These are phyloP conservation scores for Fusarium ambrosium DNA, from an alignment of 2,329 filamentous ascomycete species.

Conservation along the genomic window DNA sequence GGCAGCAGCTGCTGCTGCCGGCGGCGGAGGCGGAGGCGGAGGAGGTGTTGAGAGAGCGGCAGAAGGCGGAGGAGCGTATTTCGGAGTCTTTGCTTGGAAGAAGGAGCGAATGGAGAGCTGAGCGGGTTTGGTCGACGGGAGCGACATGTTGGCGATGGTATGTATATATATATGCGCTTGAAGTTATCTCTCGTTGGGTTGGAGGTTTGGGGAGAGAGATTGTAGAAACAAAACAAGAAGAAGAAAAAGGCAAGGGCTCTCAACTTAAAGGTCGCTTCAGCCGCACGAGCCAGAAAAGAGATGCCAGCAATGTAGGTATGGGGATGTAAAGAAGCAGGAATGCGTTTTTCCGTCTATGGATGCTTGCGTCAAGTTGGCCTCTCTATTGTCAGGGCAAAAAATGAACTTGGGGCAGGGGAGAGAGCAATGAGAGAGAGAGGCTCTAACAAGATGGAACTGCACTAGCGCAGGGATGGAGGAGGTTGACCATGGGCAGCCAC, in stretches of 20 bases:
- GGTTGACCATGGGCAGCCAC: neutral
- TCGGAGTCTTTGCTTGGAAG: constrained; percentile 64
- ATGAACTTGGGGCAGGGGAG: neutral
- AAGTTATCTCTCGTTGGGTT: neutral
- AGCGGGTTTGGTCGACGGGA: constrained; percentile 55
- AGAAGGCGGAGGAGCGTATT: constrained; percentile 54
- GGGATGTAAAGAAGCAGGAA: constrained; percentile 2
- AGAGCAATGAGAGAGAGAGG: constrained; percentile 18
- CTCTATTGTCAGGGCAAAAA: neutral
- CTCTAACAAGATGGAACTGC: constrained; percentile 15
- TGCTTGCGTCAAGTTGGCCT: constrained; percentile 26
- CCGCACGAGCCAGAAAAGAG: neutral
- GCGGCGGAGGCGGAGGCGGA: constrained; percentile 39
- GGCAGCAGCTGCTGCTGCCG: constrained; percentile 34
- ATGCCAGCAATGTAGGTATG: neutral
- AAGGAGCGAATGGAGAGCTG: constrained; percentile 74
- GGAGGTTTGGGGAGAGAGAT: neutral
- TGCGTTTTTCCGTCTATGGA: constrained; percentile 10
- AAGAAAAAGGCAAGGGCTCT: neutral
- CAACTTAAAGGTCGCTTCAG: constrained; percentile 11
- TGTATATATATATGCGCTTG: neutral
- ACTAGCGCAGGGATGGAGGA: constrained; percentile 18
- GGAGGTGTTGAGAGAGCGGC: constrained; percentile 36
- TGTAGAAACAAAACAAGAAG: neutral
- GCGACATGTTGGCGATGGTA: constrained; percentile 52